phyloP scores from a whole-genome alignment of 1,284 basidiomycete species.

The Irpex sp. region DNA sequence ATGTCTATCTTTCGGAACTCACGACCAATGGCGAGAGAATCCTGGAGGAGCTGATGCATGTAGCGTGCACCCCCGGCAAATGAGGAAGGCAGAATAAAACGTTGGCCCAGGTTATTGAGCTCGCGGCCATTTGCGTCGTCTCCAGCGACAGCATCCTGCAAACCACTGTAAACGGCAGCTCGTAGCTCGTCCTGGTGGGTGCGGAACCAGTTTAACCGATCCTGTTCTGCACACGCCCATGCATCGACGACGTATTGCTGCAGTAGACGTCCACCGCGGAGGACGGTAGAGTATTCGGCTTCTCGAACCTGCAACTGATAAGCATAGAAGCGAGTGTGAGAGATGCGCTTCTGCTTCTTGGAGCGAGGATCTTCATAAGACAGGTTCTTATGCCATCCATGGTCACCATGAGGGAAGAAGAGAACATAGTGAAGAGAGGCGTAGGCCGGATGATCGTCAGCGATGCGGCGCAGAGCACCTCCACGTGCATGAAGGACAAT shows the following conservation, averaged over 20 bases:
- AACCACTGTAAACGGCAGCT: constrained; percentile 30
- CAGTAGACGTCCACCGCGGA: constrained; percentile 34
- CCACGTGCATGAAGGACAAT: constrained; percentile 11
- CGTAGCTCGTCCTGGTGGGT: constrained; percentile 34
- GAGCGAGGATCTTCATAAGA: constrained; percentile 4
- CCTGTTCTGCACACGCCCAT: constrained; percentile 26
- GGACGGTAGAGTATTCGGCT: constrained; percentile 25
- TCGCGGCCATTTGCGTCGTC: constrained; percentile 16
- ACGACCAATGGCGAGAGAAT: constrained; percentile 37
- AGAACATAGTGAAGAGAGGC: constrained; percentile 33
- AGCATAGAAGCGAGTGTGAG: constrained; percentile 26
- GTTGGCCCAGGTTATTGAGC: constrained; percentile 28
- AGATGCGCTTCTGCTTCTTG: constrained; percentile 14
- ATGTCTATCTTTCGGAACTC: constrained; percentile 31
- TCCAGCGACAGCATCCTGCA: constrained; percentile 28
- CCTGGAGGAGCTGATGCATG: constrained; percentile 39
- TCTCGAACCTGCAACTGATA: not conserved
- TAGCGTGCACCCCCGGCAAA: constrained; percentile 33
- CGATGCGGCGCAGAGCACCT: constrained; percentile 25
- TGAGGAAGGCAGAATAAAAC: constrained; percentile 35
- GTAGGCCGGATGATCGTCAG: constrained; percentile 32
- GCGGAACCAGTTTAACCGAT: constrained; percentile 18
- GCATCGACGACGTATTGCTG: constrained; percentile 33
- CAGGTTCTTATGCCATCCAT: constrained; percentile 35
- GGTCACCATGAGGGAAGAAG: constrained; percentile 32